Evolutionary conservation across 2,329 filamentous ascomycete species (phyloP), one percentile per base, ranked within the genome.

Genomic region (Phialophora chinensis): DNA sequence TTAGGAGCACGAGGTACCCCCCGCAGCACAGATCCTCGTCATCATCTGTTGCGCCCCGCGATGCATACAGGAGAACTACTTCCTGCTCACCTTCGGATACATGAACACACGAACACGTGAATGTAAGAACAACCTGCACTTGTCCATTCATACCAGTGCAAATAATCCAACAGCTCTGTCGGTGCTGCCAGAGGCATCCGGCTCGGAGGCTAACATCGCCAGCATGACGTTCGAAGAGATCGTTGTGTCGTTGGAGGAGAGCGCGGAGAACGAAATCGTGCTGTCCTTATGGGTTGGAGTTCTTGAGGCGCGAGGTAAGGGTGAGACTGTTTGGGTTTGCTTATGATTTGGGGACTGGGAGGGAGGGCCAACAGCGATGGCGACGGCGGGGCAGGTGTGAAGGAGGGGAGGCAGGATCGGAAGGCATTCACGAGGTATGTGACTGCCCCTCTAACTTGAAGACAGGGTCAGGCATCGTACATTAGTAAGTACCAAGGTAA

Each of bases 1-100:
- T 27, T 52, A 14, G 49, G 3, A 20, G 7, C n/a, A 29, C 29
- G 6, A 29, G 4, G 29, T 6, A 6, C 4, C 23, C 23, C 49
- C 49, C 10, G n/a, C 25, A 31, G 1, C 29, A 31, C 29, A 31
- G 29, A 31, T 31, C 29, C 29, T 31, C 7, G 7, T 31, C 29
- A 7, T 52, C 27, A 27, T 3, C 27, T 27, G 3, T 27, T 27
- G 27, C 14, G 64, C 54, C 35, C 64, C 64, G 3, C 53, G 64
- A 17, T 58, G 38, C 52, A 60, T 53, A 17, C 59, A 60, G 5
- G 59, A 58, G 47, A 57, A 60, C 54, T 59, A 49, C 47, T 65
- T 60, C 53, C 31, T 57, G 6, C 50, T 66, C 20, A 33, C 58
- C 17, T 25, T 38, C 6, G 44, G 55, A 31, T 3, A 27, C 27